Evolutionary conservation across 1,284 basidiomycete species (phyloP).

Genomic region (Amylostereum areolatum): DNA sequence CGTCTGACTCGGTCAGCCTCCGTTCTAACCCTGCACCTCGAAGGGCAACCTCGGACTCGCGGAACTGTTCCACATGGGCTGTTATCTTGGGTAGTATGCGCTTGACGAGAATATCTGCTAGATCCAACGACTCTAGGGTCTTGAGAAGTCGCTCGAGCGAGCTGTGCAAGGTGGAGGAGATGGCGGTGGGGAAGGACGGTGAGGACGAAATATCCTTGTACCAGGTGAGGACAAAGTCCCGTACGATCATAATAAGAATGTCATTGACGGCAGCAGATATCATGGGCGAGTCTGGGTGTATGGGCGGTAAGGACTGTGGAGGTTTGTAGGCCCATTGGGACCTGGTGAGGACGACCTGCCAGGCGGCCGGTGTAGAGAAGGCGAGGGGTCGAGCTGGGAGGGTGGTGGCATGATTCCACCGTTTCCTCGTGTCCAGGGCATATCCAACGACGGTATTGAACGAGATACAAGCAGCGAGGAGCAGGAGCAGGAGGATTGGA

Average conservation of each 20-base stretch:
- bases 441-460: constrained; percentile 51
- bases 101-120: constrained; percentile 75
- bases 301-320: constrained; percentile 54
- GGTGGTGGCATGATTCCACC: constrained; percentile 29
- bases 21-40: constrained; percentile 73
- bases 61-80: constrained; percentile 83
- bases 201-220: constrained; percentile 81
- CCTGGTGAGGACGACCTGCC: constrained; percentile 81
- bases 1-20: constrained; percentile 77
- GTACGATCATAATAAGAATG: constrained; percentile 71
- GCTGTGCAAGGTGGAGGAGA: constrained; percentile 71
- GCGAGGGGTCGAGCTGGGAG: constrained; percentile 62
- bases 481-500: constrained; percentile 47
- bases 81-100: constrained; percentile 85
- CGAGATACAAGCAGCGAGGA: constrained; percentile 44
- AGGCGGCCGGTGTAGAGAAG: constrained; percentile 87
- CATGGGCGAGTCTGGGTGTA: constrained; percentile 55
- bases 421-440: constrained; percentile 43
- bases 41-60: constrained; percentile 83
- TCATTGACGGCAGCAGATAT: constrained; percentile 69
- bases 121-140: constrained; percentile 59
- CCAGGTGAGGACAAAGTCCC: constrained; percentile 84
- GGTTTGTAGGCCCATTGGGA: constrained; percentile 77
- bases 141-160: constrained; percentile 54
- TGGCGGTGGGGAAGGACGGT: constrained; percentile 80